phyloP scores from a whole-genome alignment of 2,329 filamentous ascomycete species.

The Trichophyton schoenleinii region DNA sequence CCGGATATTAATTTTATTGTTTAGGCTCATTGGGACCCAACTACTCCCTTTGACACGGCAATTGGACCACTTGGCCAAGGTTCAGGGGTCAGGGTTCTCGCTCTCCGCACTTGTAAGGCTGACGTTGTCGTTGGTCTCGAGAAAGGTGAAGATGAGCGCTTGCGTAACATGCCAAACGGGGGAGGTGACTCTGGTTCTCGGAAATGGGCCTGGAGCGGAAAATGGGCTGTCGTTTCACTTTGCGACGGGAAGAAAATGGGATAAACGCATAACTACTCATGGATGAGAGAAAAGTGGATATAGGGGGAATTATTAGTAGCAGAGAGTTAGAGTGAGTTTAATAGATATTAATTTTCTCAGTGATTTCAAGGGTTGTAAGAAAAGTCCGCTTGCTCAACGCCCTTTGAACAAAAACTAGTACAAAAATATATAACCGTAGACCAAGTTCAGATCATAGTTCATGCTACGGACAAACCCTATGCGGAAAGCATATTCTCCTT shows the following conservation, averaged over 20 bases:
- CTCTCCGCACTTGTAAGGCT: constrained; percentile 88
- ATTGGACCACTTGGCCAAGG: constrained; percentile 73
- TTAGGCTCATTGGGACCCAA: constrained; percentile 67
- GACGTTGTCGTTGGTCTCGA: constrained; percentile 88
- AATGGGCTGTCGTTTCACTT: constrained; percentile 90
- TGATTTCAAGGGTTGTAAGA: neutral
- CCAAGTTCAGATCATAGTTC: neutral
- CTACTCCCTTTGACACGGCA: constrained; percentile 71
- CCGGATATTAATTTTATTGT: neutral
- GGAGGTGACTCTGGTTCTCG: constrained; percentile 58
- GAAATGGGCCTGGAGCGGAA: constrained; percentile 90
- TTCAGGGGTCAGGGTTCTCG: constrained; percentile 72
- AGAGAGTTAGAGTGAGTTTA: neutral
- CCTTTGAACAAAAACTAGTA: neutral
- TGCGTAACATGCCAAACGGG: constrained; percentile 55
- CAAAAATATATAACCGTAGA: neutral
- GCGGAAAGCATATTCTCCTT: constrained; percentile 22
- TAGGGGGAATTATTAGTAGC: too few relatives aligned
- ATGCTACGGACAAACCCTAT: neutral
- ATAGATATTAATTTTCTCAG: neutral
- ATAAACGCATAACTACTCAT: neutral
- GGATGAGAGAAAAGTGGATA: neutral
- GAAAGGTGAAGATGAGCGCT: constrained; percentile 67
- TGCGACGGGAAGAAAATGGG: constrained; percentile 49
- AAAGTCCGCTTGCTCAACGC: neutral